These are phyloP conservation scores for Durotheca rogersii DNA, from an alignment of 495 filamentous ascomycete genomes.

Conservation along the genomic window DNA sequence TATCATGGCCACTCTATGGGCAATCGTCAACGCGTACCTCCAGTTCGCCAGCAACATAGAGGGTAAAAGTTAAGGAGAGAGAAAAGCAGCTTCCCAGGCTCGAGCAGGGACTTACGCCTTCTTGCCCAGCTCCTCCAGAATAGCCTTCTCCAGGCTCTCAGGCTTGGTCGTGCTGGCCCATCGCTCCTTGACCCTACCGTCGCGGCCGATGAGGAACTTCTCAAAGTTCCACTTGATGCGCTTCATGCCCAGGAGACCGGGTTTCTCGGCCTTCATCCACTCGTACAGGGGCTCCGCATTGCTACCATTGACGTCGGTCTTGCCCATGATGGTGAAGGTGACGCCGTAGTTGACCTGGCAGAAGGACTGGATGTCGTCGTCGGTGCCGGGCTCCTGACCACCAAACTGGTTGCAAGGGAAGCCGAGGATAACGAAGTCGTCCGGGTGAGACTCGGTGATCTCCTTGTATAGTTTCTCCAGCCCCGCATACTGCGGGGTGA, in stretches of 20 bases:
- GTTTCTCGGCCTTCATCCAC: constrained; percentile 84
- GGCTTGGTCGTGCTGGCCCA: constrained; percentile 90
- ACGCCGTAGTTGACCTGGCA: constrained; percentile 96
- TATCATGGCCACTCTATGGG: constrained; percentile 30
- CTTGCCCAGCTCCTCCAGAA: constrained; percentile 62
- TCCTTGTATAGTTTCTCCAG: constrained; percentile 90
- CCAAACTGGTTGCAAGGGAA: constrained; percentile 99
- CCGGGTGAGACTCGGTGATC: constrained; percentile 63
- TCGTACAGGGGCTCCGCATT: constrained; percentile 77
- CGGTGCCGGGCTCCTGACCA: constrained; percentile 79
- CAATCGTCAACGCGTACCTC: constrained; percentile 30
- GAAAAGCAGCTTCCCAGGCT: neutral
- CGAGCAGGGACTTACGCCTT: constrained; percentile 33
- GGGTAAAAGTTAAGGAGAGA: too few relatives aligned
- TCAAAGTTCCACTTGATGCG: constrained; percentile 97
- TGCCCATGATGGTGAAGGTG: constrained; percentile 85
- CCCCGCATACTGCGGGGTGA: constrained; percentile 92
- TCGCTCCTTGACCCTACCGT: constrained; percentile 76
- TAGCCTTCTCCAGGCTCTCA: constrained; percentile 67
- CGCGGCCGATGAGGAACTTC: constrained; percentile 88
- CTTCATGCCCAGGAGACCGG: constrained; percentile 83
- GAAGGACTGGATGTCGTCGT: constrained; percentile 90
- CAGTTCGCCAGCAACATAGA: constrained; percentile 5
- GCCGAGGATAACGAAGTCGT: constrained; percentile 82
- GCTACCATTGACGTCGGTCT: constrained; percentile 89